These are phyloP conservation scores for Kwoniella sp. DNA, from an alignment of 768 basidiomycete genomes.

Conservation along the genomic window DNA sequence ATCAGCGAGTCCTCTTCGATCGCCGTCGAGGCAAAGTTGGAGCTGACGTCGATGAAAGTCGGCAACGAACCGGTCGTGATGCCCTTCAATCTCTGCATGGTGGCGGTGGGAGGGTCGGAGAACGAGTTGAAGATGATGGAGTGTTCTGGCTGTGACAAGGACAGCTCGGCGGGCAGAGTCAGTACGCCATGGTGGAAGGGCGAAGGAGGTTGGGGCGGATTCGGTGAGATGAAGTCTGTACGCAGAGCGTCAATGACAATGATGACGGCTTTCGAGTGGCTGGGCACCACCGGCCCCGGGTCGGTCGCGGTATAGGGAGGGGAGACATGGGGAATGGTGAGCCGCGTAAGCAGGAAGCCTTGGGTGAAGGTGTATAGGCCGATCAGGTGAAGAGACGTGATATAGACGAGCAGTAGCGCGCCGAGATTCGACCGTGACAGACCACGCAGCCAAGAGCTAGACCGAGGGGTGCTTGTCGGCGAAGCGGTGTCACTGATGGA, in stretches of 20 bases:
- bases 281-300: constrained; percentile 55
- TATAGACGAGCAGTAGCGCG: constrained; percentile 41
- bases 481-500: neutral
- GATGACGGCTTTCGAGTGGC: constrained; percentile 73
- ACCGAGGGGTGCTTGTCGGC: neutral
- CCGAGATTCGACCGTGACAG: constrained; percentile 42
- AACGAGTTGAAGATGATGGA: constrained; percentile 85
- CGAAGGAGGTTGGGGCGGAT: constrained; percentile 31
- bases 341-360: constrained; percentile 81
- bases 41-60: constrained; percentile 90
- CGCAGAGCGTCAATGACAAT: constrained; percentile 89
- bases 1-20: constrained; percentile 85
- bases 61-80: constrained; percentile 91
- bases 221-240: constrained; percentile 81
- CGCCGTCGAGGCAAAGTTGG: constrained; percentile 81
- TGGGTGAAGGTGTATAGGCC: constrained; percentile 85
- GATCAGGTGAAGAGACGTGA: constrained; percentile 64
- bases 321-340: constrained; percentile 63
- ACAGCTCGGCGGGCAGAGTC: constrained; percentile 70
- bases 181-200: constrained; percentile 76
- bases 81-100: constrained; percentile 89
- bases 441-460: constrained; percentile 17
- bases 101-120: constrained; percentile 91
- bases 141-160: constrained; percentile 59
- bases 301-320: constrained; percentile 42